Conservation (phyloP, 2,329 filamentous ascomycete genomes). For the Chrysosporium queenslandicum region DNA sequence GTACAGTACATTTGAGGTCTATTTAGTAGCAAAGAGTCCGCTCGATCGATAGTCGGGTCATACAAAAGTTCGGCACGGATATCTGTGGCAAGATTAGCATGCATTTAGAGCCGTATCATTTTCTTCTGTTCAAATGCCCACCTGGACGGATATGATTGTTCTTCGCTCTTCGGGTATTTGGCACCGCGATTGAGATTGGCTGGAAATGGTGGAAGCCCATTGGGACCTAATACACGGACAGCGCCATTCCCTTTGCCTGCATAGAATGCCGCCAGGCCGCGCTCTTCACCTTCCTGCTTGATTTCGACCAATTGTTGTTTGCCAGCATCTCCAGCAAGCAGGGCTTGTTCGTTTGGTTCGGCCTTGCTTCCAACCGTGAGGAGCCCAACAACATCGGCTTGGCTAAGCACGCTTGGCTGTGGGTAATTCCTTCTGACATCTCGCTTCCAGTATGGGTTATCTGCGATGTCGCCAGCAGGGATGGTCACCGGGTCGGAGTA, state of each 20-base stretch:
- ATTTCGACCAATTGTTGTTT: slow-evolving; percentile 64
- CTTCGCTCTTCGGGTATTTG: slow-evolving; percentile 56
- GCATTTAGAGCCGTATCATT: too few species aligned
- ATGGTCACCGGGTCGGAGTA: slow-evolving; percentile 77
- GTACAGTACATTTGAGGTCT: slow-evolving; percentile 1
- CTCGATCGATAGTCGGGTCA: slow-evolving; percentile 18
- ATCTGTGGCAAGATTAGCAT: slow-evolving; percentile 26
- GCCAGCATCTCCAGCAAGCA: slow-evolving; percentile 65
- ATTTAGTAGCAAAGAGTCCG: not conserved
- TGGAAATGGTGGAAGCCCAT: slow-evolving; percentile 79
- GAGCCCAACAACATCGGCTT: slow-evolving; percentile 76
- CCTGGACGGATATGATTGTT: slow-evolving; percentile 61
- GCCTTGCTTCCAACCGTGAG: slow-evolving; percentile 74
- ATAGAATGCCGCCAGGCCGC: slow-evolving; percentile 62
- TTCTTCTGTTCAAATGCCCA: slow-evolving; percentile 36
- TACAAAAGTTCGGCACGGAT: slow-evolving; percentile 40
- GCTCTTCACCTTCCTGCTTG: slow-evolving; percentile 62
- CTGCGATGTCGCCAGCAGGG: slow-evolving; percentile 77
- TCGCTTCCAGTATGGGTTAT: slow-evolving; percentile 95
- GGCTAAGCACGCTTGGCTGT: slow-evolving; percentile 64
- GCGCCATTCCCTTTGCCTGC: slow-evolving; percentile 51
- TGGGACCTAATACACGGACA: slow-evolving; percentile 55
- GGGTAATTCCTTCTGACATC: slow-evolving; percentile 78
- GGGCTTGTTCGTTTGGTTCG: slow-evolving; percentile 64
- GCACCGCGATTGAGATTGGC: slow-evolving; percentile 52